Base-by-base conservation (phyloP, 768 basidiomycete species). In the Neoboletus magnificus region DNA sequence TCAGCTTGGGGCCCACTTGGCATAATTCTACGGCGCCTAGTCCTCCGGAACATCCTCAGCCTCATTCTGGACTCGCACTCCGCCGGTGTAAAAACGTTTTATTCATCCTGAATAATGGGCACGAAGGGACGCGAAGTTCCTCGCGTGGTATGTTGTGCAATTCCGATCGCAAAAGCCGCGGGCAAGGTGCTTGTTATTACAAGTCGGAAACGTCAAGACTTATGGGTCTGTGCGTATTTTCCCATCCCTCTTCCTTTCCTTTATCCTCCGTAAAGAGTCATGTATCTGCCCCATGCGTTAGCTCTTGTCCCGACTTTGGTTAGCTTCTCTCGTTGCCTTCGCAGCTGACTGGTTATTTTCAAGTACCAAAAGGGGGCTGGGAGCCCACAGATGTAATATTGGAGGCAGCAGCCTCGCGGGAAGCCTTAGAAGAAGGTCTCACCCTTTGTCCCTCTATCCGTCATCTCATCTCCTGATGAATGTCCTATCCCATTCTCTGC, bases 391-490 rank as follows among this genome's bases (percentile, higher is more conserved):
- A 93, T 81, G 84, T 80, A 65, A 79, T 78, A 73, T 77, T 93
- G 66, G 90, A 92, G 79, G 86, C 84, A 76, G 91, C 91, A 71
- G 91, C 91, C 76, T 87, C 84, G 67, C 83, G 91, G 73, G 91
- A 93, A 84, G 91, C 91, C 76, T 79, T 88, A 73, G 91, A 93
- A 89, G 91, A 93, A 93, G 91, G 91, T 93, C 89, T 84, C 84
- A 85, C 83, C 84, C 77, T 83, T 86, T 84, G 78, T 81, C 81
- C 84, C 79, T 84, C 77, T 85, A 73, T 81, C 77, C 80, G 82
- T 86, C 81, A 78, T 79, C 77, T 80, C 81, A 76, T 74, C 80
- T 83, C 84, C 84, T 87, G 79, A 87, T 83, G 74, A 74, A 66
- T 75, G 67, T 75, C 76, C 73, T 74, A 75, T 69, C 71, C 73